These are phyloP conservation scores for Termitomyces sp. DNA, from an alignment of 768 basidiomycete species.

Conservation along the genomic window DNA sequence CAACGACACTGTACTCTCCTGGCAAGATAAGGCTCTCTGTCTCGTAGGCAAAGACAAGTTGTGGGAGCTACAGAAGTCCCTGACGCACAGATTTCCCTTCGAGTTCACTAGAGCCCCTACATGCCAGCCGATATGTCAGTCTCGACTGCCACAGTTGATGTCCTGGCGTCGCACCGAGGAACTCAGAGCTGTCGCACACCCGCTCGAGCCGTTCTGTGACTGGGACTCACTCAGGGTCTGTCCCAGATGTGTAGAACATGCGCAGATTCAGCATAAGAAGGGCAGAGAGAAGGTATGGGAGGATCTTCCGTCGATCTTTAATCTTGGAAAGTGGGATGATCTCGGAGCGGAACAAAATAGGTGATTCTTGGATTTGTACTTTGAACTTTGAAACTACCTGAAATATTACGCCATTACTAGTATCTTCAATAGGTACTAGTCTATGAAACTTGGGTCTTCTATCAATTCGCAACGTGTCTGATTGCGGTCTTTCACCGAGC, in stretches of 20 bases:
- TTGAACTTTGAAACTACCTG: neutral
- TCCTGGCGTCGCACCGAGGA: constrained; percentile 32
- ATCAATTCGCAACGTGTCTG: too few species aligned
- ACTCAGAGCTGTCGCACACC: constrained; percentile 35
- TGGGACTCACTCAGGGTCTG: constrained; percentile 34
- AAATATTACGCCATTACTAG: too few species aligned
- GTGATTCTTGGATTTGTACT: constrained; percentile 13
- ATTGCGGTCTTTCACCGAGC: too few species aligned
- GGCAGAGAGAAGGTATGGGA: constrained; percentile 40
- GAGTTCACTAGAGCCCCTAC: constrained; percentile 29
- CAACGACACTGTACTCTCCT: constrained; percentile 33
- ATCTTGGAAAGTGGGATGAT: constrained; percentile 38
- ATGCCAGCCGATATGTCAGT: constrained; percentile 28
- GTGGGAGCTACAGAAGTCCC: constrained; percentile 37
- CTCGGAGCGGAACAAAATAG: constrained; percentile 34
- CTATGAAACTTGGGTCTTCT: neutral
- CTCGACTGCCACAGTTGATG: constrained; percentile 24
- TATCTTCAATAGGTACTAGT: neutral
- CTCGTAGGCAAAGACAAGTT: constrained; percentile 37
- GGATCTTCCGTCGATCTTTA: constrained; percentile 32
- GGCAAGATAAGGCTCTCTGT: constrained; percentile 42
- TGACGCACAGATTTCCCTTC: constrained; percentile 36
- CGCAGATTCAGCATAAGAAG: constrained; percentile 28
- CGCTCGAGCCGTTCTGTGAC: constrained; percentile 34
- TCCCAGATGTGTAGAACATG: constrained; percentile 27